A percentile compares a stretch with the other conserved stretches of the same genome.
phyloP scores from a whole-genome alignment of 108 stramenopile species.

The Hondaea fermentalgiana region DNA sequence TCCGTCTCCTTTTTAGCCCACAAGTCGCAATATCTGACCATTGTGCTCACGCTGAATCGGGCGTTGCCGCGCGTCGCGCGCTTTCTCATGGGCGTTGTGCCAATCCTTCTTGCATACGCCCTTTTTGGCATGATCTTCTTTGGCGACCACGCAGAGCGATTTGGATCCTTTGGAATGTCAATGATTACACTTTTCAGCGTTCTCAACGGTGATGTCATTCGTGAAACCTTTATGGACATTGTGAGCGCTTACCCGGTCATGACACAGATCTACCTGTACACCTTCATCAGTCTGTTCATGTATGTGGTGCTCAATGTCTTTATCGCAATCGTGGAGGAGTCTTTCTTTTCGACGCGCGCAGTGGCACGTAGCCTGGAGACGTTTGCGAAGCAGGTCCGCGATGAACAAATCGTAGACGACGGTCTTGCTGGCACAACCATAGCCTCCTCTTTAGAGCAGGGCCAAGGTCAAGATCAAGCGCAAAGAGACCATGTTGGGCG shows the following conservation, averaged over 20 bases:
- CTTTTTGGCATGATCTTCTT: background rate
- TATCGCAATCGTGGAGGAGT: slow-evolving; percentile 15
- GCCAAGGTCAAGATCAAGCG: no score
- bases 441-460: no score
- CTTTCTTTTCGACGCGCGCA: slow-evolving; percentile 11
- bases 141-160: background rate
- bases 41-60: slow-evolving; percentile 6
- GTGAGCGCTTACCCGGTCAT: background rate
- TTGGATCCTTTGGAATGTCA: background rate
- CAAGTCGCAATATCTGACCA: background rate
- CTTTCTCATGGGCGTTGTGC: background rate
- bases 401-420: no score
- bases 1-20: background rate
- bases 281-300: slow-evolving; percentile 19
- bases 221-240: background rate
- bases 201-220: slow-evolving; percentile 22
- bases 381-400: background rate
- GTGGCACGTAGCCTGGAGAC: background rate
- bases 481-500: no score
- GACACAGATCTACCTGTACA: slow-evolving; percentile 2
- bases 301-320: slow-evolving; percentile 25
- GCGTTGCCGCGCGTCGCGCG: background rate
- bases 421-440: no score
- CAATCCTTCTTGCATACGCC: background rate
- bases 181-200: background rate